Evolutionary conservation across 1,284 basidiomycete genomes (phyloP).

Genomic region (Salmacisia buchloeana): DNA sequence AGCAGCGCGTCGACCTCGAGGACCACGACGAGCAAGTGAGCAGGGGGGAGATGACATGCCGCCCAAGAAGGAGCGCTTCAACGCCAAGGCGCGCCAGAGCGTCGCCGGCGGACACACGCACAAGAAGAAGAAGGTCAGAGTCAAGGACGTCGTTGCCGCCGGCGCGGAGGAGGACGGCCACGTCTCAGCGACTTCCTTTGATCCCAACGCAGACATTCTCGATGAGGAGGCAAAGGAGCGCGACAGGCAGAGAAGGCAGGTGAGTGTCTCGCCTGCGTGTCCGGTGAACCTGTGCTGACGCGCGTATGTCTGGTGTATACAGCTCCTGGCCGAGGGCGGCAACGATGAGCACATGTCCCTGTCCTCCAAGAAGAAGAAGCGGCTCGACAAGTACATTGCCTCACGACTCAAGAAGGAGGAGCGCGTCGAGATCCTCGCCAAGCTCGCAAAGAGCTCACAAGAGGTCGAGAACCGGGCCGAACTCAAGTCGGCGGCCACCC

Average conservation of each 20-base stretch:
- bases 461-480: conserved; percentile 38
- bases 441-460: conserved; percentile 38
- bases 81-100: conserved; percentile 45
- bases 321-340: conserved; percentile 13
- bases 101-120: conserved; percentile 43
- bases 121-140: conserved; percentile 37
- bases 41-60: conserved; percentile 12
- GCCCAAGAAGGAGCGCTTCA: conserved; percentile 39
- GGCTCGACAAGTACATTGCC: conserved; percentile 50
- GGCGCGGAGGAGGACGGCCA: neutral
- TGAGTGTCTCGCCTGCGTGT: neutral
- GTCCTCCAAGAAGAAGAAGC: conserved; percentile 49
- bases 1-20: no score
- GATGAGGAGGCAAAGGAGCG: conserved; percentile 25
- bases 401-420: conserved; percentile 49
- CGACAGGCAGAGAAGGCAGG: neutral
- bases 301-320: neutral
- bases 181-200: conserved; percentile 7
- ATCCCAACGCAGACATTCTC: conserved; percentile 42
- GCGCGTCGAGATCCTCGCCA: conserved; percentile 38
- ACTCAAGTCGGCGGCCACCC: conserved; percentile 41
- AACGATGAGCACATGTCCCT: conserved; percentile 18
- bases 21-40: no score
- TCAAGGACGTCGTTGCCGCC: neutral
- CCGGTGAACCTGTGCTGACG: no score